Conservation (phyloP, 805 yeast species). For the Priceomyces melissophilus region DNA sequence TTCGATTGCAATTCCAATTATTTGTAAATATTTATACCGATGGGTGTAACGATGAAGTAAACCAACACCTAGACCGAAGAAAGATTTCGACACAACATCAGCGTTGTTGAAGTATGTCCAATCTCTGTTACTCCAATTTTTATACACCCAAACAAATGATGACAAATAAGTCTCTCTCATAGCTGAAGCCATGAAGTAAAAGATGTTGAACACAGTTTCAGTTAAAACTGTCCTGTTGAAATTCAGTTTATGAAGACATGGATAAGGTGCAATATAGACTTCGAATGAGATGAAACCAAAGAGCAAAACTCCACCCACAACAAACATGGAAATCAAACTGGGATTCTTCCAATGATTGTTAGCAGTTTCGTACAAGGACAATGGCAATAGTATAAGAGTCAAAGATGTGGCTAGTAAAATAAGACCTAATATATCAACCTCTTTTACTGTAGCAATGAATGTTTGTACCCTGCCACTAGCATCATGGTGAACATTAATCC, state of each 20-base stretch:
- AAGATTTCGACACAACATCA: slow-evolving; percentile 32
- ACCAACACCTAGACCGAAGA: slow-evolving; percentile 37
- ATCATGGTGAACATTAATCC: neutral
- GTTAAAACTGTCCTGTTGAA: slow-evolving; percentile 34
- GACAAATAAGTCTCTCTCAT: slow-evolving; percentile 27
- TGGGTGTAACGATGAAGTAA: slow-evolving; percentile 28
- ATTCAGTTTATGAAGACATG: slow-evolving; percentile 34
- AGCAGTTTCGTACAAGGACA: slow-evolving; percentile 29
- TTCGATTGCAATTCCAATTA: slow-evolving; percentile 18
- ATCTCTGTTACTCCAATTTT: slow-evolving; percentile 24
- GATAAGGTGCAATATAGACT: slow-evolving; percentile 30
- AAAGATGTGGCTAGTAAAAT: slow-evolving; percentile 37
- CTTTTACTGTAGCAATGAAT: slow-evolving; percentile 19
- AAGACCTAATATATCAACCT: slow-evolving; percentile 37
- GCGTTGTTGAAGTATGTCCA: slow-evolving; percentile 40
- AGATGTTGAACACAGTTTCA: slow-evolving; percentile 29
- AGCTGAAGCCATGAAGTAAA: slow-evolving; percentile 26
- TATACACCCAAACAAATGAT: slow-evolving; percentile 29
- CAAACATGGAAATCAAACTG: slow-evolving; percentile 42
- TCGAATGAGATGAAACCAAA: slow-evolving; percentile 34
- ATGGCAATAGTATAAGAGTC: slow-evolving; percentile 34
- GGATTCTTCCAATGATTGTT: slow-evolving; percentile 33
- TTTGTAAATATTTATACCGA: slow-evolving; percentile 33
- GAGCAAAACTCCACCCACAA: slow-evolving; percentile 36
- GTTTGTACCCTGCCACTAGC: neutral